phyloP scores from a whole-genome alignment of 371 early-diverging fungal species.

The Circinella minor region DNA sequence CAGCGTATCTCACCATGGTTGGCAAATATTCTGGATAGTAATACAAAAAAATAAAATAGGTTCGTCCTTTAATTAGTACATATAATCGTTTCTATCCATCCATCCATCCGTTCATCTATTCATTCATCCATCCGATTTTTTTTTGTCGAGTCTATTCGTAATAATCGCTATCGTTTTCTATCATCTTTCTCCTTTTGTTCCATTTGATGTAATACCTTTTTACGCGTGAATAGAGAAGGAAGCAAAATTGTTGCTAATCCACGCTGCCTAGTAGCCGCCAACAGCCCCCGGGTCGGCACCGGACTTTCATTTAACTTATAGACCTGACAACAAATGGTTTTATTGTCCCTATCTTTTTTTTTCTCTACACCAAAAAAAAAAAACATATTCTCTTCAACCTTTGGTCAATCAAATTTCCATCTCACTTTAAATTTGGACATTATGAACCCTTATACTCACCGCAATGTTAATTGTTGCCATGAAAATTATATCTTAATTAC shows the following conservation, averaged over 20 bases:
- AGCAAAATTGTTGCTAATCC: neutral
- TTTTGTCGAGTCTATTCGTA: neutral
- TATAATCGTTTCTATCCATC: slow-evolving; percentile 17
- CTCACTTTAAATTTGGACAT: too few species aligned
- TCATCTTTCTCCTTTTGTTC: neutral
- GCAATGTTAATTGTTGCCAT: too few species aligned
- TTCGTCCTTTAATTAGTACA: neutral
- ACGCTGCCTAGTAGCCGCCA: too few species aligned
- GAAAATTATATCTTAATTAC: too few species aligned
- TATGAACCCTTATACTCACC: too few species aligned
- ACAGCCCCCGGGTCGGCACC: too few species aligned
- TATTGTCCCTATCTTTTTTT: too few species aligned
- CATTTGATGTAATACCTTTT: neutral
- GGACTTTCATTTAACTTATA: too few species aligned
- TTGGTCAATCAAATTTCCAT: too few species aligned
- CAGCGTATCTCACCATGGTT: slow-evolving; percentile 52
- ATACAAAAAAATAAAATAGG: neutral
- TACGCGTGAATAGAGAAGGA: slow-evolving; percentile 4
- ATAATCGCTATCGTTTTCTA: neutral
- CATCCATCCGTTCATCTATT: slow-evolving; percentile 21
- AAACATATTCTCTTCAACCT: too few species aligned
- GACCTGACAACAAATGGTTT: too few species aligned
- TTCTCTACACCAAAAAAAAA: too few species aligned
- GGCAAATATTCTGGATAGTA: slow-evolving; percentile 9
- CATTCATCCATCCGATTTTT: neutral